These are phyloP conservation scores for Calycina marina DNA, from an alignment of 2,329 filamentous ascomycete species.

Conservation along the genomic window DNA sequence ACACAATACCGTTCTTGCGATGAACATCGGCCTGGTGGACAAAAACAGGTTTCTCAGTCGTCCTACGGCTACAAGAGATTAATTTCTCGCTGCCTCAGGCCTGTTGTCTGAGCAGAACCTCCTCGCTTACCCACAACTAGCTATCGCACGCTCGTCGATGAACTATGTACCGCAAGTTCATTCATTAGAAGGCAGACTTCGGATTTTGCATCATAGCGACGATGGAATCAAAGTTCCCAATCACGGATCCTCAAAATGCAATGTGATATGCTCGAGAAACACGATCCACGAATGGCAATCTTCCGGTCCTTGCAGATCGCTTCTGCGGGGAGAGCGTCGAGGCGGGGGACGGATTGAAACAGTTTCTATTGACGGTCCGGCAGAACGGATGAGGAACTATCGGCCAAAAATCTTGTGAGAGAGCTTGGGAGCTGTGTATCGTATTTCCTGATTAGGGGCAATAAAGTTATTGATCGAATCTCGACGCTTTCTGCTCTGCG, in stretches of 20 bases:
- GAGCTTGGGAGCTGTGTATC: background rate
- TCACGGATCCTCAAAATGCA: background rate
- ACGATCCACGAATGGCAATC: background rate
- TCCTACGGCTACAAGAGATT: background rate
- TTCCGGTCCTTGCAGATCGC: slow-evolving; percentile 9
- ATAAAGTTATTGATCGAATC: background rate
- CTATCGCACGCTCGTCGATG: background rate
- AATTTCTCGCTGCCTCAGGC: background rate
- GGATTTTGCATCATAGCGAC: too few species aligned
- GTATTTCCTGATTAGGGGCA: background rate
- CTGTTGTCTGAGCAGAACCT: background rate
- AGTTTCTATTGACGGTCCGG: too few species aligned
- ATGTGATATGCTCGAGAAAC: slow-evolving; percentile 15
- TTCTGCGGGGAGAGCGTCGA: too few species aligned
- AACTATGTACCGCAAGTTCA: background rate
- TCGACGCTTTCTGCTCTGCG: slow-evolving; percentile 1
- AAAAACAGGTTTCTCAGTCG: slow-evolving; percentile 5
- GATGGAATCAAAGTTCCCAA: slow-evolving; percentile 1
- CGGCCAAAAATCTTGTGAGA: background rate
- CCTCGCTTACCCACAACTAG: background rate
- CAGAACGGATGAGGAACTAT: too few species aligned
- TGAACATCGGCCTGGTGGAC: slow-evolving; percentile 3
- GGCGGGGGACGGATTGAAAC: too few species aligned
- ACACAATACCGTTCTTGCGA: background rate
- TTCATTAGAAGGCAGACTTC: too few species aligned